A percentile compares a stretch with the other conserved stretches of the same genome.
These are phyloP conservation scores for Elongisporangium undulatum DNA, from an alignment of 352 stramenopile genomes.

Conservation along the genomic window DNA sequence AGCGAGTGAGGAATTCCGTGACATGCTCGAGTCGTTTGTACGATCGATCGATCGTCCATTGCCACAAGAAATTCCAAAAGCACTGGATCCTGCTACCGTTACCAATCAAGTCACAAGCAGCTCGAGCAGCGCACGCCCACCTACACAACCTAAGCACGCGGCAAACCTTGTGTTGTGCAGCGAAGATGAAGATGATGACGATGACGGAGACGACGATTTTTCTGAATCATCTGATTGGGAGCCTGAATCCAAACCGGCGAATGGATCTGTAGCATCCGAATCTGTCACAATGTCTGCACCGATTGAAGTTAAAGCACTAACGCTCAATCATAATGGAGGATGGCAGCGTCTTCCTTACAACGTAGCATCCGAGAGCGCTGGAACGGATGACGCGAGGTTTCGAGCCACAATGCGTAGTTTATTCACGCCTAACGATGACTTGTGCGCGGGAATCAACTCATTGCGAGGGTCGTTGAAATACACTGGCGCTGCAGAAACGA, in stretches of 20 bases:
- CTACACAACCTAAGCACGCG: conserved; percentile 8
- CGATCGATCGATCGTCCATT: background rate
- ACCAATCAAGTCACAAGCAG: conserved; percentile 1
- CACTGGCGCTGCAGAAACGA: conserved; percentile 32
- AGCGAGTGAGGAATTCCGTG: conserved; percentile 64
- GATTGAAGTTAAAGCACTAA: conserved; percentile 19
- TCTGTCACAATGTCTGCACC: conserved; percentile 15
- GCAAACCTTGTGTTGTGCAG: conserved; percentile 49
- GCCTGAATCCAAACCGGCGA: conserved; percentile 4
- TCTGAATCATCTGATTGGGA: conserved; percentile 31
- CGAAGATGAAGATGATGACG: conserved; percentile 60
- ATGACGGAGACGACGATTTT: conserved; percentile 50
- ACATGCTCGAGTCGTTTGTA: conserved; percentile 46
- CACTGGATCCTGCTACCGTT: conserved; percentile 3
- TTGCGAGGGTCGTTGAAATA: conserved; percentile 64
- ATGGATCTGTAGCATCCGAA: conserved; percentile 8
- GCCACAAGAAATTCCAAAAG: background rate
- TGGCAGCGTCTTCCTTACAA: conserved; percentile 24
- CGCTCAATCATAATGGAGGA: background rate
- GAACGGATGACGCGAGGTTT: conserved; percentile 49
- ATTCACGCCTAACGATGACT: conserved; percentile 57
- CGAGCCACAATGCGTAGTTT: conserved; percentile 70
- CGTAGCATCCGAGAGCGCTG: conserved; percentile 32
- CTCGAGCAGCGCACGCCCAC: background rate
- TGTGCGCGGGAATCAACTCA: conserved; percentile 52